Evolutionary conservation across 805 yeast genomes (phyloP), one percentile per base, ranked within the genome.

Genomic region (Yarrowia divulgata): DNA sequence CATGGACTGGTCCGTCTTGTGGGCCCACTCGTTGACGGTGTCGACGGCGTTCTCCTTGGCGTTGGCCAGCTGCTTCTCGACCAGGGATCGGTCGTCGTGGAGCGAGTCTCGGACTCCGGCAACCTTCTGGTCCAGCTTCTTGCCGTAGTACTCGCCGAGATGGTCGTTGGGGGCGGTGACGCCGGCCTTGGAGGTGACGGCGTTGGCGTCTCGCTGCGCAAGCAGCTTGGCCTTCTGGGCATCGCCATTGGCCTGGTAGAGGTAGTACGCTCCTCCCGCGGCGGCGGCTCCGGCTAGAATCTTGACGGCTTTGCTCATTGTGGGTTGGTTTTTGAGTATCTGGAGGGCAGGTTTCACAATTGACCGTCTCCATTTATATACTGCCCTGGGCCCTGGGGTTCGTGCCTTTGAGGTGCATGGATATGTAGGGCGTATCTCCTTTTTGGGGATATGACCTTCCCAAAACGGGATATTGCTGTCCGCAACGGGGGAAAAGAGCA

Each of bases 191-290:
- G 35, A 12, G 64, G 49, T 46, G 35, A 60, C 29, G 18, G 57
- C 58, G 23, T 39, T 42, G 29, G 39, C 57, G 39, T 63, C 75
- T 70, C 73, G 73, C 39, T 67, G 49, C 18, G 71, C 73, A 5
- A 71, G 68, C 14, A 70, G 70, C 57, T 71, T 71, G 34, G 74
- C 74, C 49, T 69, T 54, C 55, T 66, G 67, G 32, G 58, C 71
- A 18, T 72, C 68, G 67, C 66, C 69, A 39, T 71, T 68, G 34
- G 71, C 52, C 64, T 69, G 69, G 69, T 73, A 73, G 35, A 72
- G 67, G 46, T 73, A 73, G 43, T 69, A 71, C 29, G 71, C 75
- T 13, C 70, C 74, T 10, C 67, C 73, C 13, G 70, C 73, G 18
- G 73, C 73, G 19, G 64, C 70, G 16, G 67, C 74, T 3, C 52